These are phyloP conservation scores for Gracilaria vermiculophylla DNA, from an alignment of 23 red algal genomes.

Conservation along the genomic window DNA sequence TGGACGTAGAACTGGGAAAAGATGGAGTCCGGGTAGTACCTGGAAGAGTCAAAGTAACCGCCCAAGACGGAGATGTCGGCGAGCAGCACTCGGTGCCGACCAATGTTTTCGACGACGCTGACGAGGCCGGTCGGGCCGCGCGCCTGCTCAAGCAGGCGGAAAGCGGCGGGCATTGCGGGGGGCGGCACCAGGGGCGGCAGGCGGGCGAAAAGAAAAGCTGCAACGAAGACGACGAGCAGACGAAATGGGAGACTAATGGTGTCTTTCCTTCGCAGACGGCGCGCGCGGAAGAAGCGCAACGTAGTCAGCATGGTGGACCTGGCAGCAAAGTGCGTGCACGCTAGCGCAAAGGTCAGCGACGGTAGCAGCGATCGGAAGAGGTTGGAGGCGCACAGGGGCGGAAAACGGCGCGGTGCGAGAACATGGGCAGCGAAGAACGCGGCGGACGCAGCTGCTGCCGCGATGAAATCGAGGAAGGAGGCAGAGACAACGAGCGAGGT, in stretches of 20 bases:
- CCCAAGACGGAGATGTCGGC: conserved; percentile 60
- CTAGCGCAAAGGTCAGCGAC: conserved; percentile 1
- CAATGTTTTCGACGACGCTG: conserved; percentile 33
- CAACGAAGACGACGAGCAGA: background rate
- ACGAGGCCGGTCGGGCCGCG: conserved; percentile 57
- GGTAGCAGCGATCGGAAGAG: background rate
- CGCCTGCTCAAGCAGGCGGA: conserved; percentile 24
- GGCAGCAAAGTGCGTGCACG: background rate
- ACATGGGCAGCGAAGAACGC: background rate
- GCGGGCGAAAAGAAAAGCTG: background rate
- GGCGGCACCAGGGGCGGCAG: conserved; percentile 11
- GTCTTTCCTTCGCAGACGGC: background rate
- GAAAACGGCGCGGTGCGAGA: background rate
- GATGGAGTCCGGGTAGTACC: conserved; percentile 28
- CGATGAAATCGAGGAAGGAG: background rate
- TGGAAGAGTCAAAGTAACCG: conserved; percentile 10
- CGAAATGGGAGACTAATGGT: background rate
- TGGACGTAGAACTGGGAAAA: conserved; percentile 72
- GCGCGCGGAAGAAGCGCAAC: background rate
- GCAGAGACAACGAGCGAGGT: background rate
- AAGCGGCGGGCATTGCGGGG: conserved; percentile 7
- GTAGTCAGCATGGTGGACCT: background rate
- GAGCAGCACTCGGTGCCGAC: conserved; percentile 13
- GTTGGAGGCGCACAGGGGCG: background rate
- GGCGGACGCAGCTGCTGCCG: background rate